These are phyloP conservation scores for Linum trigynum DNA, from an alignment of 345 rosid species.

Conservation along the genomic window DNA sequence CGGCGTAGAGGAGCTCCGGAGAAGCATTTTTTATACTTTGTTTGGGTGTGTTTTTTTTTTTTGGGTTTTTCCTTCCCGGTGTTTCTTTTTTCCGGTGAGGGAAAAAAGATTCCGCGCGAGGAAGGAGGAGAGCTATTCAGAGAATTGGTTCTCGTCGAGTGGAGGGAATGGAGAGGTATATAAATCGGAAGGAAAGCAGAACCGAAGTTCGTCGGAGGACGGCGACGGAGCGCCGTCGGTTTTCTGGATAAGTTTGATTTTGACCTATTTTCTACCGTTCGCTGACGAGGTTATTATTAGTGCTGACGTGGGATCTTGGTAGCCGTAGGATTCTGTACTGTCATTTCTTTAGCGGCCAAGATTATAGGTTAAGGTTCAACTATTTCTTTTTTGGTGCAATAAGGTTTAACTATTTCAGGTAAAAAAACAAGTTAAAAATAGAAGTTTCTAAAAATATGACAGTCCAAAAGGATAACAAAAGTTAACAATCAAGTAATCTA, in stretches of 20 bases:
- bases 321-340: not conserved
- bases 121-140: not conserved
- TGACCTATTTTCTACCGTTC: not conserved
- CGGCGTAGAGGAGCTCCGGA: conserved; percentile 32
- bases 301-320: not conserved
- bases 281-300: not conserved
- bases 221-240: not conserved
- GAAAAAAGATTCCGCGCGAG: not conserved
- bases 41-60: not conserved
- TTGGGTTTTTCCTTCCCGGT: not conserved
- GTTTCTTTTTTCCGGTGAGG: no score
- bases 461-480: no score
- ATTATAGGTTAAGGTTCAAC: not conserved
- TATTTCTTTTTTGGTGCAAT: no score
- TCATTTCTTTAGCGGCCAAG: not conserved
- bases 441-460: no score
- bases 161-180: not conserved
- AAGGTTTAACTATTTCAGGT: no score
- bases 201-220: not conserved
- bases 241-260: not conserved
- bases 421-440: no score
- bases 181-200: not conserved
- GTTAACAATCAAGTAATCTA: no score
- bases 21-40: conserved; percentile 20
- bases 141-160: no score